phyloP scores from a whole-genome alignment of 768 basidiomycete genomes.

The Sporobolomyces pararoseus region DNA sequence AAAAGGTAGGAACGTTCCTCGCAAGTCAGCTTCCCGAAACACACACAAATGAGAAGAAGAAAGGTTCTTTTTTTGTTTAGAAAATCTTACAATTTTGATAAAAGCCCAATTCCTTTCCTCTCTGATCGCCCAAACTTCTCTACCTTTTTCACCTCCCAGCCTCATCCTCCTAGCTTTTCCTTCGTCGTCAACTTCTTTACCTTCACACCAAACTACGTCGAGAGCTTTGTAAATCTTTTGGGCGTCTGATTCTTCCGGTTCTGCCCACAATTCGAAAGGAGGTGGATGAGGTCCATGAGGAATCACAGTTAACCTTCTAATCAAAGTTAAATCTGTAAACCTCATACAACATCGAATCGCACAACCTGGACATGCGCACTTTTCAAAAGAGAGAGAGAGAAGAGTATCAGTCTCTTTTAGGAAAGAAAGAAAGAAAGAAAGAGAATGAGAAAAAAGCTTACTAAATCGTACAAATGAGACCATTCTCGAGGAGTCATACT shows the following conservation, averaged over 20 bases:
- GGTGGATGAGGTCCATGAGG: conserved; percentile 39
- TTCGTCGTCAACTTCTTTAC: conserved; percentile 27
- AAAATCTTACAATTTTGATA: conserved; percentile 30
- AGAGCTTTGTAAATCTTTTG: conserved; percentile 30
- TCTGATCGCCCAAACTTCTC: conserved; percentile 25
- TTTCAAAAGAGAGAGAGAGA: no score
- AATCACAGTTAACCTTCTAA: conserved; percentile 37
- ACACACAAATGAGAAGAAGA: not conserved
- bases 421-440: no score
- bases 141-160: conserved; percentile 9
- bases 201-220: conserved; percentile 38
- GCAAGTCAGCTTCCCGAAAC: not conserved
- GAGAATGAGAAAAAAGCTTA: conserved; percentile 2
- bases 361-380: conserved; percentile 41
- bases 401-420: not conserved
- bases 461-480: conserved; percentile 41
- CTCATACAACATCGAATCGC: conserved; percentile 29
- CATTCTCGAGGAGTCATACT: conserved; percentile 34
- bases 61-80: no score
- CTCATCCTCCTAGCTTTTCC: conserved; percentile 14
- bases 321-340: conserved; percentile 28
- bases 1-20: no score
- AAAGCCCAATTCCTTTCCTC: conserved; percentile 40
- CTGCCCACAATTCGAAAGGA: conserved; percentile 39
- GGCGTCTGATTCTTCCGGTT: conserved; percentile 34